Evolutionary conservation across 495 filamentous ascomycete species (phyloP), one percentile per base, ranked within the genome.

Genomic region (Barbatosphaeria neglecta): DNA sequence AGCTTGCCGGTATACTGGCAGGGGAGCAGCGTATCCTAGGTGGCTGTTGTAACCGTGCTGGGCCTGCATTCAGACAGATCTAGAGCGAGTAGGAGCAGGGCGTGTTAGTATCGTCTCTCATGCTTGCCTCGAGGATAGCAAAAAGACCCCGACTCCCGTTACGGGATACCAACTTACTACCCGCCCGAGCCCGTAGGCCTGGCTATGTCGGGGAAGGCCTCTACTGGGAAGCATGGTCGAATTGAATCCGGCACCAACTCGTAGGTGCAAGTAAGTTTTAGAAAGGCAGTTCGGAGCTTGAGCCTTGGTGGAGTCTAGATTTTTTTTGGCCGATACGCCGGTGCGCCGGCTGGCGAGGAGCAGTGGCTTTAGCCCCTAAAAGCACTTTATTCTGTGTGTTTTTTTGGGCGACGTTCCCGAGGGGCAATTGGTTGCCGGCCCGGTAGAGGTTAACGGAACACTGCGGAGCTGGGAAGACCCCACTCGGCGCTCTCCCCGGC

Each of bases 191-290:
- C 60, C 64, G 39, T 69, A 53, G 41, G 60, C 60, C 45, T 67
- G 64, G 53, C 49, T 57, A 22, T 68, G 61, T 54, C 59, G 63
- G n/a, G 66, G 55, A 31, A 75, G 50, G 46, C 72, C 72, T 68
- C 71, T 72, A 44, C 70, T 73, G 46, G 73, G 69, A 50, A 77
- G 60, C 75, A 78, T 78, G 46, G 50, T 67, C 55, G 41, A 10
- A 23, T 45, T 48, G 44, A 25, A 20, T 50, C 15, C 27, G 15
- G 27, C 27, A 35, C 13, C 31, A 4, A 4, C 31, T n/a, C n/a
- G n/a, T n/a, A n/a, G n/a, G n/a, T n/a, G n/a, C n/a, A n/a, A n/a
- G n/a, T n/a, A n/a, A n/a, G n/a, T n/a, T n/a, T n/a, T n/a, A n/a
- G n/a, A n/a, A n/a, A n/a, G n/a, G n/a, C n/a, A n/a, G n/a, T 42